Evolutionary conservation across 1,284 basidiomycete species (phyloP), one percentile per base, ranked within the genome.

Genomic region (Microbotryum lychnidis-dioicae): DNA sequence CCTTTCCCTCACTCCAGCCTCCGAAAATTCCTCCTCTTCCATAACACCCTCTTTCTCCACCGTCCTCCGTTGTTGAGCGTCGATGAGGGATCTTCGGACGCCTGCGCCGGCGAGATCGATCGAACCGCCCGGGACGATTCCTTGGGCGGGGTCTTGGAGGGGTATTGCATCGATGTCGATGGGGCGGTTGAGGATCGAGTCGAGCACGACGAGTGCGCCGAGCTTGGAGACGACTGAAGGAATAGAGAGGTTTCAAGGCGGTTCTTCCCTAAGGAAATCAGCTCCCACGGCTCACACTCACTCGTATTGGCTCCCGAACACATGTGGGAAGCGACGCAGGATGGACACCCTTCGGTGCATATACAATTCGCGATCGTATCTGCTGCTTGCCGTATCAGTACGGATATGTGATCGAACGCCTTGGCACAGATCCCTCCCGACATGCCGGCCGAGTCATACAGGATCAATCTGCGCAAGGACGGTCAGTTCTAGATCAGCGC

Each of bases 321-420:
- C 14, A 66, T 50, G 29, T 63, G 56, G 6, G 66, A 67, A 12
- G 71, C 68, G 49, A 72, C 65, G 56, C 91, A 93, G 58, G 80
- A 76, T 2, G 79, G 77, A 71, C 91, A 94, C 0, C 91, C 91
- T 23, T 83, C 79, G 3, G 77, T 71, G 69, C 91, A 93, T 3
- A 75, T 65, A 72, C 91, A 94, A 5, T 75, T 73, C 66, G 84
- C 82, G n/a, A 91, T 79, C 6, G 78, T 77, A 42, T 81, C 77
- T 29, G 82, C 80, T 0, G 91, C 87, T 60, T 84, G 81, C 14
- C 76, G 76, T 16, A 92, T 75, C 31, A 89, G 77, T 23, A 82
- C 79, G 57, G 83, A 81, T 18, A 84, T 82, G 69, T 90, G 84
- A 71, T 91, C 89, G 70, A 92, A 93, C 2, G 87, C 89, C 71